Percentiles rank a stretch among this genome's conserved stretches.
Conservation (phyloP, 2,329 filamentous ascomycete genomes). For the Daldinia sp. region DNA sequence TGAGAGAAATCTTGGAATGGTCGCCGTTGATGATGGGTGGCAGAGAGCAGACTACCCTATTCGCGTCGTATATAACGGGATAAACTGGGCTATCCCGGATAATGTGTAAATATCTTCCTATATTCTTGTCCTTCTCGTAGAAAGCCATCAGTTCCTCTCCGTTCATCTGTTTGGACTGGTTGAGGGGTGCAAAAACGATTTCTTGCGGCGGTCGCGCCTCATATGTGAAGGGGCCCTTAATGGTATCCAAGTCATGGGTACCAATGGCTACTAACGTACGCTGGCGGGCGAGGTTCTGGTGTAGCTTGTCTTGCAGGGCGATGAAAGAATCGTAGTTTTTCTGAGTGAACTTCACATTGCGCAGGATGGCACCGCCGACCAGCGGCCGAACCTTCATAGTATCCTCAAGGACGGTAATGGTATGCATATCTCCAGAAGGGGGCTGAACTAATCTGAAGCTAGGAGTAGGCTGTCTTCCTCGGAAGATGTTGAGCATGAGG, state of each 20-base stretch:
- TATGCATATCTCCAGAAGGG: constrained; percentile 78
- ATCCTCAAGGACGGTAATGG: constrained; percentile 80
- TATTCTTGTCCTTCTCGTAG: constrained; percentile 94
- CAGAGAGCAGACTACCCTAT: constrained; percentile 88
- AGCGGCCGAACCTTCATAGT: constrained; percentile 86
- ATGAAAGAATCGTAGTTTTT: constrained; percentile 98
- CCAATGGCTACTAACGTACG: constrained; percentile 96
- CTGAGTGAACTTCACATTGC: constrained; percentile 91
- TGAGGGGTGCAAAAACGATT: constrained; percentile 90
- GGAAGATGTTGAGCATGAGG: constrained; percentile 95
- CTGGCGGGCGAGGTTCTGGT: constrained; percentile 94
- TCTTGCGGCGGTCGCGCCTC: constrained; percentile 92
- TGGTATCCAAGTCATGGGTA: constrained; percentile 93
- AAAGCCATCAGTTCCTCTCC: constrained; percentile 91
- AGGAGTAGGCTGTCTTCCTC: constrained; percentile 78
- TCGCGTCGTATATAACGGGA: constrained; percentile 93
- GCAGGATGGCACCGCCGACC: constrained; percentile 88
- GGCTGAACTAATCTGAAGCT: constrained; percentile 83
- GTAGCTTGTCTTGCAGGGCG: constrained; percentile 94
- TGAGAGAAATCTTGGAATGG: constrained; percentile 92
- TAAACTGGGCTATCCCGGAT: constrained; percentile 94
- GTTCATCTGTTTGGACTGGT: constrained; percentile 90
- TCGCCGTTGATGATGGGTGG: constrained; percentile 98
- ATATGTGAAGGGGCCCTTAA: constrained; percentile 96
- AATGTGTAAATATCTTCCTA: constrained; percentile 92